These are phyloP conservation scores for Diaporthe sp. DNA, from an alignment of 2,329 filamentous ascomycete species.

Conservation along the genomic window DNA sequence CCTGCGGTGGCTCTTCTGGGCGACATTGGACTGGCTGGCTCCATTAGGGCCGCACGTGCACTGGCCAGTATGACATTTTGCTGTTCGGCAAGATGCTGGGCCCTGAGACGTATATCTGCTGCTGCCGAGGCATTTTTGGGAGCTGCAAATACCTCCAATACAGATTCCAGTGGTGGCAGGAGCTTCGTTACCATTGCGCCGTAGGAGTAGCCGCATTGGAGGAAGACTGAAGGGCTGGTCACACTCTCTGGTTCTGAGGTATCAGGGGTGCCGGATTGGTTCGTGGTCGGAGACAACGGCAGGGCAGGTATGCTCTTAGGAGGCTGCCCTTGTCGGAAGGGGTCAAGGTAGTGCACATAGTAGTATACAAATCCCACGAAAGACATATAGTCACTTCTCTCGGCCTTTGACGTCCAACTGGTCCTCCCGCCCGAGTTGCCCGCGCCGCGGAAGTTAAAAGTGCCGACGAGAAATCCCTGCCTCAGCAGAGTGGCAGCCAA, in stretches of 20 bases:
- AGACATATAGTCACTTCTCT: constrained; percentile 85
- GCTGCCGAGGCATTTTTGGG: constrained; percentile 69
- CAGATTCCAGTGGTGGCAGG: constrained; percentile 73
- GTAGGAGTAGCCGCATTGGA: constrained; percentile 93
- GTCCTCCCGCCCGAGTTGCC: constrained; percentile 81
- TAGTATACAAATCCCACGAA: constrained; percentile 84
- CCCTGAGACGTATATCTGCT: constrained; percentile 79
- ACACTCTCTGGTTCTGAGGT: constrained; percentile 29
- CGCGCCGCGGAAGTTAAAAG: constrained; percentile 95
- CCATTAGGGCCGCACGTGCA: constrained; percentile 51
- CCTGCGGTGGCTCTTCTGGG: constrained; percentile 45
- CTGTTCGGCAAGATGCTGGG: constrained; percentile 76
- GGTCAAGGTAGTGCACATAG: constrained; percentile 75
- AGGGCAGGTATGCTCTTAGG: constrained; percentile 2
- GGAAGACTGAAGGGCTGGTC: constrained; percentile 62
- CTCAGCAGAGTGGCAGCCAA: constrained; percentile 76
- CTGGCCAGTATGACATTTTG: constrained; percentile 65
- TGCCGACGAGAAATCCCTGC: constrained; percentile 81
- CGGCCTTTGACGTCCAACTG: constrained; percentile 88
- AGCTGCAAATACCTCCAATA: constrained; percentile 72
- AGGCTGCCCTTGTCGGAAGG: constrained; percentile 47
- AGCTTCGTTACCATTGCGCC: constrained; percentile 85
- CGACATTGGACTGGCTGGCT: constrained; percentile 48
- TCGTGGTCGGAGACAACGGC: constrained; percentile 31
- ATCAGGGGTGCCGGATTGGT: neutral